Percentiles rank a stretch among this genome's conserved stretches.
Evolutionary conservation across 306 rosid species (phyloP).

Genomic region (Elaeagnus macrophylla): DNA sequence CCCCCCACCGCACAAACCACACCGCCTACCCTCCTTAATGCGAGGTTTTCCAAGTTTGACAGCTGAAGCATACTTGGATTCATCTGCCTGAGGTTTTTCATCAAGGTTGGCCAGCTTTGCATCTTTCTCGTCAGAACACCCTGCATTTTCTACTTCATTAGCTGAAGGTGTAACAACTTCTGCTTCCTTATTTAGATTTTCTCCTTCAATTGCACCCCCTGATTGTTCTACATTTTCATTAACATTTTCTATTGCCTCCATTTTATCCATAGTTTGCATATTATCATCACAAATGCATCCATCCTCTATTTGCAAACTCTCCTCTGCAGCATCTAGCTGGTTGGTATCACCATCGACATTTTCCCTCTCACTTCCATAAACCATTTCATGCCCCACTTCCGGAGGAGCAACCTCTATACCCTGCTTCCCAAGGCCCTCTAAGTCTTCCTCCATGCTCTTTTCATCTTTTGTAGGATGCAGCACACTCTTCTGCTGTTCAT

Average conservation of each 20-base stretch:
- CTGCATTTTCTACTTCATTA: constrained; percentile 35
- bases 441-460: background rate
- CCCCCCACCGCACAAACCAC: constrained; percentile 97
- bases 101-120: constrained; percentile 19
- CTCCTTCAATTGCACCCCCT: constrained; percentile 32
- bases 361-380: constrained; percentile 20
- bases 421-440: constrained; percentile 13
- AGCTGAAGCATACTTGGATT: constrained; percentile 24
- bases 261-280: background rate
- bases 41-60: constrained; percentile 32
- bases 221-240: constrained; percentile 38
- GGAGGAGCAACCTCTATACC: constrained; percentile 23
- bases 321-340: constrained; percentile 18
- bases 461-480: constrained; percentile 10
- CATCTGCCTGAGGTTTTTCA: constrained; percentile 25
- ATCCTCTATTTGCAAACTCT: constrained; percentile 23
- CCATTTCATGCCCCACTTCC: constrained; percentile 14
- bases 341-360: constrained; percentile 21
- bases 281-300: background rate
- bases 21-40: constrained; percentile 73
- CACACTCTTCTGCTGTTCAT: constrained; percentile 26
- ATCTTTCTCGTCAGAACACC: constrained; percentile 26
- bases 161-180: constrained; percentile 29
- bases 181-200: constrained; percentile 24
- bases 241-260: constrained; percentile 14